A percentile compares a stretch with the other conserved stretches of the same genome.
phyloP scores from a whole-genome alignment of 768 basidiomycete species.

The Auriculariales sp. region DNA sequence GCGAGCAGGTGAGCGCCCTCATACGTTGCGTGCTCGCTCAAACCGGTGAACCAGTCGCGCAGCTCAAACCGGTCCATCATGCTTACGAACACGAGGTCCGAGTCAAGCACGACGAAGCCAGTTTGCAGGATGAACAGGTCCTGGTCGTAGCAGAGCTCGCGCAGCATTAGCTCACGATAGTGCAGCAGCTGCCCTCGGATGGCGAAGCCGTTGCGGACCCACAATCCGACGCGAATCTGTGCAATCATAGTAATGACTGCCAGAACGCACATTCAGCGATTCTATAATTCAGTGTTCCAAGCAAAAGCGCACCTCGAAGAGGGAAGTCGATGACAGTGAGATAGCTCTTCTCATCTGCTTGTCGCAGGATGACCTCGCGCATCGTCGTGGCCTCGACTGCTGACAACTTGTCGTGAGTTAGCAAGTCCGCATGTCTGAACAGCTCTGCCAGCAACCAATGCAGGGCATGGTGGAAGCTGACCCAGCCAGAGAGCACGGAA shows the following conservation, averaged over 20 bases:
- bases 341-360: slow-evolving; percentile 51
- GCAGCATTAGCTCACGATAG: slow-evolving; percentile 90
- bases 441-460: slow-evolving; percentile 86
- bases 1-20: slow-evolving; percentile 57
- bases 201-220: slow-evolving; percentile 95
- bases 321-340: slow-evolving; percentile 79
- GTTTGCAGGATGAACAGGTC: slow-evolving; percentile 85
- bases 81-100: slow-evolving; percentile 64
- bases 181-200: slow-evolving; percentile 91
- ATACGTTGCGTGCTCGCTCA: slow-evolving; percentile 40
- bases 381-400: slow-evolving; percentile 39
- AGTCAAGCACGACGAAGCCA: slow-evolving; percentile 57
- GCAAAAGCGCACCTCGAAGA: slow-evolving; percentile 49
- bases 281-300: not conserved
- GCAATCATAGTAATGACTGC: slow-evolving; percentile 81
- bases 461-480: slow-evolving; percentile 86
- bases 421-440: slow-evolving; percentile 64
- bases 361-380: slow-evolving; percentile 36
- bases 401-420: slow-evolving; percentile 38
- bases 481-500: slow-evolving; percentile 65
- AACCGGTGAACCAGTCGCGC: slow-evolving; percentile 61
- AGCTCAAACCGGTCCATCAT: slow-evolving; percentile 86
- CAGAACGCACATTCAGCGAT: not conserved
- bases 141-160: slow-evolving; percentile 94
- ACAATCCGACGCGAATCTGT: slow-evolving; percentile 86